Conservation (phyloP, 2,329 filamentous ascomycete species). For the Aspergillus niger region DNA sequence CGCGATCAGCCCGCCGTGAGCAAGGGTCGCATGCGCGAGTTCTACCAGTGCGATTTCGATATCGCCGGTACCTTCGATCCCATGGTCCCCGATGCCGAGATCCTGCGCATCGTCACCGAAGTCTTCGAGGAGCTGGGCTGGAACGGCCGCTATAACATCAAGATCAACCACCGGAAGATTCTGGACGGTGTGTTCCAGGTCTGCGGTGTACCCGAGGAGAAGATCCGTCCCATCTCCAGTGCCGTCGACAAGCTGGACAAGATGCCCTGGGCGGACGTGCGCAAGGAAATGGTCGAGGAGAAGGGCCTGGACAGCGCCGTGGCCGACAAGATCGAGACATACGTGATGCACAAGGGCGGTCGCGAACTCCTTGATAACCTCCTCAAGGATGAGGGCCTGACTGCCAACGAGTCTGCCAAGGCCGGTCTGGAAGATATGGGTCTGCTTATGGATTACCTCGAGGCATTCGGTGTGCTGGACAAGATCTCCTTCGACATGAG, state of each 20-base stretch:
- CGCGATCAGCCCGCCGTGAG: constrained; percentile 82
- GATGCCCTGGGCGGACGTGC: constrained; percentile 81
- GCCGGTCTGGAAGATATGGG: constrained; percentile 79
- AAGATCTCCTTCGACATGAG: constrained; percentile 86
- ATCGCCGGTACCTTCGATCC: constrained; percentile 84
- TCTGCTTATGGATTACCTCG: constrained; percentile 77
- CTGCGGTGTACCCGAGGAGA: constrained; percentile 82
- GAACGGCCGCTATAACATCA: constrained; percentile 77
- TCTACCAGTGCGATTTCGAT: constrained; percentile 97
- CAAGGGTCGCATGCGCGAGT: constrained; percentile 91
- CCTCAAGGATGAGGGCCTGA: constrained; percentile 66
- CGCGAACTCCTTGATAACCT: constrained; percentile 73
- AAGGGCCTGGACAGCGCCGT: constrained; percentile 77
- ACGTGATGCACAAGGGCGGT: constrained; percentile 75
- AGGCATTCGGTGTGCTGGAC: constrained; percentile 71
- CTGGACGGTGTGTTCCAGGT: constrained; percentile 90
- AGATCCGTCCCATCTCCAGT: constrained; percentile 85
- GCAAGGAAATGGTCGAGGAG: constrained; percentile 89
- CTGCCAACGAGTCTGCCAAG: constrained; percentile 73
- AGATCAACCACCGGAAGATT: constrained; percentile 93
- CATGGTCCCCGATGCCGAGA: constrained; percentile 91
- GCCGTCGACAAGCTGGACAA: constrained; percentile 98
- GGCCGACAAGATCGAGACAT: constrained; percentile 85
- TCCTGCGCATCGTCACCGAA: constrained; percentile 79
- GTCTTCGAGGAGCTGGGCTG: constrained; percentile 80